phyloP scores from a whole-genome alignment of 2,329 filamentous ascomycete species.

The Colletotrichum euphorbiae region DNA sequence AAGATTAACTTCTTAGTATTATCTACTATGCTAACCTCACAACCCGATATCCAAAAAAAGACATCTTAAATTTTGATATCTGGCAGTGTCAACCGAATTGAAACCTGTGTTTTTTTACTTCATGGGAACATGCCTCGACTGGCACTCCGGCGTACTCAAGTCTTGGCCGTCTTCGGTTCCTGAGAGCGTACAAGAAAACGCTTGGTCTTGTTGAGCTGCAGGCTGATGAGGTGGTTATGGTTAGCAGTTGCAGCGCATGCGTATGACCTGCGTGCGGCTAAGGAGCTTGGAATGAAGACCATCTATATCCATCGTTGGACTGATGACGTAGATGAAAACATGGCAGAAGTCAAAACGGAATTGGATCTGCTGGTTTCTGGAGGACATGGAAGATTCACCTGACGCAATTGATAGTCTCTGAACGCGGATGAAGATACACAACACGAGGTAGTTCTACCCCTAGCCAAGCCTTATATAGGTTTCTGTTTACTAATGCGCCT shows the following conservation, averaged over 20 bases:
- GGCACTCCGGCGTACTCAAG: constrained; percentile 57
- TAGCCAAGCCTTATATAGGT: no score
- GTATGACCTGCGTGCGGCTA: constrained; percentile 63
- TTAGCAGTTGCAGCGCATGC: constrained; percentile 68
- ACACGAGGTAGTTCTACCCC: no score
- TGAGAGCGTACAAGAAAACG: constrained; percentile 54
- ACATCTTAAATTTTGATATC: background rate
- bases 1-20: no score
- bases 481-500: no score
- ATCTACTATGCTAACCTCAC: no score
- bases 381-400: constrained; percentile 41
- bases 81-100: constrained; percentile 36
- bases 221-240: constrained; percentile 62
- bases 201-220: constrained; percentile 56
- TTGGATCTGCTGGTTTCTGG: constrained; percentile 52
- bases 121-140: constrained; percentile 69
- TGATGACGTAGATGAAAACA: constrained; percentile 62
- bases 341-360: constrained; percentile 53
- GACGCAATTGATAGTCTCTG: constrained; percentile 29
- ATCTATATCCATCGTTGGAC: constrained; percentile 65
- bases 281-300: constrained; percentile 60
- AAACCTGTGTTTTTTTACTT: constrained; percentile 67
- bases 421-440: no score
- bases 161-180: constrained; percentile 51
- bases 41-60: background rate